These are phyloP conservation scores for Bretschneidera sinensis DNA, from an alignment of 345 rosid genomes.

Conservation along the genomic window DNA sequence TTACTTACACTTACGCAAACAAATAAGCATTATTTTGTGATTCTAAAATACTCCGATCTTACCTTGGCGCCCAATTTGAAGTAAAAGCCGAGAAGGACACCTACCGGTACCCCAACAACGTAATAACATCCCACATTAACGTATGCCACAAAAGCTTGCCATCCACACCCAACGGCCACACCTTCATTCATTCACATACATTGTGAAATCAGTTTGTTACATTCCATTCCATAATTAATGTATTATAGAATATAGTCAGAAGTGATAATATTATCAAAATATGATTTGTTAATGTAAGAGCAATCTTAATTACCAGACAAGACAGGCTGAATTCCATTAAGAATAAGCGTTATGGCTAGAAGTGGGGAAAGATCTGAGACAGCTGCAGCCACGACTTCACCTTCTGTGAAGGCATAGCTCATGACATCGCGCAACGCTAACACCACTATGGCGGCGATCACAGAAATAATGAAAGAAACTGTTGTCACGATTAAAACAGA, in stretches of 20 bases:
- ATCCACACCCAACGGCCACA: slow-evolving; percentile 81
- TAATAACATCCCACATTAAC: slow-evolving; percentile 78
- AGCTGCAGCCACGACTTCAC: slow-evolving; percentile 44
- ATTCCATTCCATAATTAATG: no score
- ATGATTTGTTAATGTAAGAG: no score
- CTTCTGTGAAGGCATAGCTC: slow-evolving; percentile 55
- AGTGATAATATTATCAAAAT: no score
- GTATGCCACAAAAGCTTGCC: slow-evolving; percentile 86
- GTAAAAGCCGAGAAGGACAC: slow-evolving; percentile 57
- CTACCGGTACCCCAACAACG: slow-evolving; percentile 57
- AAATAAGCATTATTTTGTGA: no score
- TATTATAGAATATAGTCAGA: no score
- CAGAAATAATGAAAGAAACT: slow-evolving; percentile 38
- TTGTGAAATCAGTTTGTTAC: not conserved
- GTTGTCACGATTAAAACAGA: slow-evolving; percentile 34
- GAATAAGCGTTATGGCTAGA: slow-evolving; percentile 47
- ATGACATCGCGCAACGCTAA: slow-evolving; percentile 41
- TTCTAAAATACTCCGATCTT: no score
- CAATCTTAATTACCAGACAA: slow-evolving; percentile 65
- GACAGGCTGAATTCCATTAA: slow-evolving; percentile 59
- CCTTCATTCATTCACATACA: no score
- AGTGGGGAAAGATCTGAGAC: slow-evolving; percentile 53
- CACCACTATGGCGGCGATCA: slow-evolving; percentile 37
- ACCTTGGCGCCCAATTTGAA: slow-evolving; percentile 59
- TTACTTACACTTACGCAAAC: no score